phyloP scores from a whole-genome alignment of 164 flowering plant species.

The Hamamelis virginiana region DNA sequence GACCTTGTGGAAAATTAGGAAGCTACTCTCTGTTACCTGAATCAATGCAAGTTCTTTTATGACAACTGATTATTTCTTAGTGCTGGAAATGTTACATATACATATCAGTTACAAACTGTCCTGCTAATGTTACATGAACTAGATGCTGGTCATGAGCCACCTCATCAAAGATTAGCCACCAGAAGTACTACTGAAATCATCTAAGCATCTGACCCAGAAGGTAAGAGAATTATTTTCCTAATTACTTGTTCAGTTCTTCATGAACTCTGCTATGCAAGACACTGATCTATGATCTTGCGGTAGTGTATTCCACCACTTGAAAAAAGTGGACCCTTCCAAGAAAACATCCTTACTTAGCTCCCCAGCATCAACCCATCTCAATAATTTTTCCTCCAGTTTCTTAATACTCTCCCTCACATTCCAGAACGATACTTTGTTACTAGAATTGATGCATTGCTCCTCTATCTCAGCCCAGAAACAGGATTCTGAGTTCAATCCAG shows the following conservation, averaged over 20 bases:
- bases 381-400: slow-evolving; percentile 32
- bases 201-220: too few species aligned
- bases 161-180: too few species aligned
- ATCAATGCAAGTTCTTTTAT: too few species aligned
- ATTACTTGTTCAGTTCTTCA: slow-evolving; percentile 15
- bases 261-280: slow-evolving; percentile 31
- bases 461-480: slow-evolving; percentile 67
- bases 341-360: slow-evolving; percentile 34
- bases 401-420: slow-evolving; percentile 28
- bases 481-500: slow-evolving; percentile 37
- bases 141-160: too few species aligned
- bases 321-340: slow-evolving; percentile 58
- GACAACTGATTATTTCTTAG: too few species aligned
- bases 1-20: too few species aligned
- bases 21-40: too few species aligned
- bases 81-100: too few species aligned
- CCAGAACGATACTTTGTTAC: slow-evolving; percentile 11
- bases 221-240: neutral
- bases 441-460: slow-evolving; percentile 28
- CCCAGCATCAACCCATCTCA: slow-evolving; percentile 24
- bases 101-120: too few species aligned
- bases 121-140: too few species aligned
- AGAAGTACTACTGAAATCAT: too few species aligned
- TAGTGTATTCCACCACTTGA: slow-evolving; percentile 66
- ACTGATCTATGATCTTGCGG: slow-evolving; percentile 32